These are phyloP conservation scores for Delonix regia DNA, from an alignment of 306 rosid genomes.

Conservation along the genomic window DNA sequence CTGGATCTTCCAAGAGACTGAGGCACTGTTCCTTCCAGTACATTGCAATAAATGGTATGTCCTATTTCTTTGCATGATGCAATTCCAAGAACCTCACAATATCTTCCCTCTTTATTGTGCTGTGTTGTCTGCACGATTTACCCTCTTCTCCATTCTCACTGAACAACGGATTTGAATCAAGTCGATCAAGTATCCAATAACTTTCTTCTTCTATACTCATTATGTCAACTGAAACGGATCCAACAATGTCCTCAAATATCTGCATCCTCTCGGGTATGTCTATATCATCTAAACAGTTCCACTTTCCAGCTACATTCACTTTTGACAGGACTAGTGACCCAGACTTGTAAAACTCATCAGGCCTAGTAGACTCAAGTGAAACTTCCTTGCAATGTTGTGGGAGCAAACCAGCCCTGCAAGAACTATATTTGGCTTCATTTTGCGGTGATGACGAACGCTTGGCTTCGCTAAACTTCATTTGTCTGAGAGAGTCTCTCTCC, in stretches of 20 bases:
- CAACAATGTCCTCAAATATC: constrained; percentile 45
- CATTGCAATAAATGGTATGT: constrained; percentile 51
- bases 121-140: constrained; percentile 24
- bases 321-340: neutral
- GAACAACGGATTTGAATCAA: constrained; percentile 37
- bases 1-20: constrained; percentile 39
- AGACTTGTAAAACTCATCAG: neutral
- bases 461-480: constrained; percentile 22
- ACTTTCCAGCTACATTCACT: constrained; percentile 27
- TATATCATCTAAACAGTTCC: constrained; percentile 24
- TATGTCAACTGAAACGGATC: constrained; percentile 37
- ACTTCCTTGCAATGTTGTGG: constrained; percentile 4
- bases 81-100: constrained; percentile 48
- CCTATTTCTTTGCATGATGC: constrained; percentile 44
- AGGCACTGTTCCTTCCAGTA: constrained; percentile 44
- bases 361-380: constrained; percentile 3
- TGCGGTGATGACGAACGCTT: constrained; percentile 12
- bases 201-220: constrained; percentile 50
- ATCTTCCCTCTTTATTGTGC: constrained; percentile 35
- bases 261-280: constrained; percentile 54
- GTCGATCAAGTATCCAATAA: constrained; percentile 47
- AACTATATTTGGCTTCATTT: constrained; percentile 28
- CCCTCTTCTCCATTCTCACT: constrained; percentile 16
- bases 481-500: constrained; percentile 37
- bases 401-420: constrained; percentile 15